Evolutionary conservation across 2,329 filamentous ascomycete genomes (phyloP), one percentile per base, ranked within the genome.

Genomic region (Myriosclerotinia duriaeana): DNA sequence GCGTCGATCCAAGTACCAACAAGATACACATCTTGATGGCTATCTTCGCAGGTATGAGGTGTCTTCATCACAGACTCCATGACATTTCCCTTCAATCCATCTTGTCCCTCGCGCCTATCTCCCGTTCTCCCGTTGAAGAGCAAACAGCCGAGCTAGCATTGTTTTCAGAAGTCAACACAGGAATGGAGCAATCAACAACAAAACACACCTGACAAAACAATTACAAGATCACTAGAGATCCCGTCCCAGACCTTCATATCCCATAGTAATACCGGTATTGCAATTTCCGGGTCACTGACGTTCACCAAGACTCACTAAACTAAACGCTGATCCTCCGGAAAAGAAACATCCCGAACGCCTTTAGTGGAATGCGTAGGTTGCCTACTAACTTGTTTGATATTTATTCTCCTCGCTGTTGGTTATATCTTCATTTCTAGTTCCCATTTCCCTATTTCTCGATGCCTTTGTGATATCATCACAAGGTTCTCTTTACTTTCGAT

Each of bases 331-430:
- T 61, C 58, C n/a, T 52, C 58, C 58, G 58, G 58, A 36, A 61
- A 36, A 38, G 58, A 38, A 26, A 50, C 44, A 61, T 50, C 58
- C 56, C 30, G 58, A 50, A 50, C 58, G 34, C 44, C 44, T 40
- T 30, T 50, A 50, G 58, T 50, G 46, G 9, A 20, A 61, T 38
- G 44, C 14, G 58, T 61, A 61, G 58, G 58, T 61, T 20, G 11
- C 22, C 30, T 34, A 34, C 4, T 34, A 4, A 34, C 14, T 61
- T 50, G 14, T 26, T 26, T 50, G 58, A 40, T 38, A 50, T 9
- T 61, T 61, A 11, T 40, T 20, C 22, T 50, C 14, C n/a, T 61
- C 14, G 14, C 17, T 40, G n/a, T 26, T 50, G 58, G 20, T 20
- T 61, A 12, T 50, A 50, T 22, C n/a, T 48, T 60, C 34, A 52